Base-by-base conservation (phyloP, 805 yeast genomes). In the Saccharomycopsis babjevae region DNA sequence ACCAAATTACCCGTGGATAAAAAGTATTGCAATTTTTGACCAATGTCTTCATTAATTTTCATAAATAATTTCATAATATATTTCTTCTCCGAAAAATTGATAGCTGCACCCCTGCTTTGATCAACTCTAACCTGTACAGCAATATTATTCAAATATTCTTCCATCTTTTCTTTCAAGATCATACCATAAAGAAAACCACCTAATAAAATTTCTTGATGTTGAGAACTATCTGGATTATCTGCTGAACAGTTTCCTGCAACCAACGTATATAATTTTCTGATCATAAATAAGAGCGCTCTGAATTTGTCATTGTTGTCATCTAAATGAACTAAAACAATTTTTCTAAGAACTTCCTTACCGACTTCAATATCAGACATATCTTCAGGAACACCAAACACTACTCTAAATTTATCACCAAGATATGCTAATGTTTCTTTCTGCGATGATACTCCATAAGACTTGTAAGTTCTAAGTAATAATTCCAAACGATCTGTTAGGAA, bases 181-280 rank as follows among this genome's bases (percentile, higher is more conserved):
- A 92, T 92, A 67, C 97, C 97, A 68, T 90, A 94, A 60, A 94
- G 78, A 81, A 94, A 89, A 16, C 99, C 99, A 66, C 98, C 98
- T 61, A 94, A 80, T 65, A 94, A 76, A 38, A 94, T 89, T 76
- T 94, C 99, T 76, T 94, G 99, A 79, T 94, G 97, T 79, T 94
- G 99, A 10, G 97, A 89, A 57, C 98, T 96, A 85, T 94, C 99
- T 72, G 99, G 99, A 76, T 94, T 94, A 74, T 94, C 99, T 18
- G 97, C 93, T 59, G 92, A 78, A 74, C 97, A 93, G 71, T 93
- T 97, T 63, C 97, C 97, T 42, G 97, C 97, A 54, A 93, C 98
- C 66, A 94, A 80, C 0, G 98, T 81, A 73, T 94, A 94, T 64
- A 94, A 80, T 75, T 94, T 94, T 79, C 98, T 84, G 69, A 94